Conservation (phyloP, 768 basidiomycete species). For the Epithele typhae region DNA sequence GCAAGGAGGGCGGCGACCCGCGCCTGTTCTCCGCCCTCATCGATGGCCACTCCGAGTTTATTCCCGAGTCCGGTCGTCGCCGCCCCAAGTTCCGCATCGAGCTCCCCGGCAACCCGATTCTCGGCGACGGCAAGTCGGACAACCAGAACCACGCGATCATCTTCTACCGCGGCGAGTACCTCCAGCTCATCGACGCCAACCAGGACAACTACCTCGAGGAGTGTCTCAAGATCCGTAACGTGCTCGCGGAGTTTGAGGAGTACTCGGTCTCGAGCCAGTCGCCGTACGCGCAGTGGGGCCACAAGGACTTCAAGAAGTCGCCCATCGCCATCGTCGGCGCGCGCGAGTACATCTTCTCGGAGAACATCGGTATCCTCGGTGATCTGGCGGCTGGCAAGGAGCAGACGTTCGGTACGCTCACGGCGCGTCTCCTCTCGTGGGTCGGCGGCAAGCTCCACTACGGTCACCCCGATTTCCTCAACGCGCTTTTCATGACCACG, state of each 20-base stretch:
- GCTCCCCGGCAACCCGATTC: constrained; percentile 96
- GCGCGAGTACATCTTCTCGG: constrained; percentile 99
- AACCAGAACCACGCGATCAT: constrained; percentile 99
- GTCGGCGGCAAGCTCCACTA: constrained; percentile 98
- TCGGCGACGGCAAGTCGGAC: constrained; percentile 98
- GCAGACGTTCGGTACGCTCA: constrained; percentile 97
- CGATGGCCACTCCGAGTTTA: constrained; percentile 96
- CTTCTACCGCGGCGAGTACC: constrained; percentile 98
- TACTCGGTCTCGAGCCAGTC: constrained; percentile 80
- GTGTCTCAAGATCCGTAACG: constrained; percentile 97
- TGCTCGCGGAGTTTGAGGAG: constrained; percentile 98
- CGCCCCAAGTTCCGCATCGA: constrained; percentile 98
- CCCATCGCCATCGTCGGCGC: constrained; percentile 98
- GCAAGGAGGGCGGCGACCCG: constrained; percentile 93
- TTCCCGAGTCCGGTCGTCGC: constrained; percentile 81
- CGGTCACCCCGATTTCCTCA: constrained; percentile 99
- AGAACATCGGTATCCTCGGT: constrained; percentile 98
- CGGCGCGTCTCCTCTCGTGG: constrained; percentile 95
- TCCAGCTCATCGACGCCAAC: constrained; percentile 99
- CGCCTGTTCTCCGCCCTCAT: constrained; percentile 95
- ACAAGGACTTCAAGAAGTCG: constrained; percentile 80
- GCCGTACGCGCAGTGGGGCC: constrained; percentile 88
- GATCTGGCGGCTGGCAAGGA: constrained; percentile 99
- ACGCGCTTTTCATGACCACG: constrained; percentile 95
- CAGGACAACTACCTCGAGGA: constrained; percentile 99